Percentiles rank a stretch among this genome's conserved stretches.
Evolutionary conservation across 2,329 filamentous ascomycete species (phyloP).

Genomic region (Colletotrichum nymphaeae): DNA sequence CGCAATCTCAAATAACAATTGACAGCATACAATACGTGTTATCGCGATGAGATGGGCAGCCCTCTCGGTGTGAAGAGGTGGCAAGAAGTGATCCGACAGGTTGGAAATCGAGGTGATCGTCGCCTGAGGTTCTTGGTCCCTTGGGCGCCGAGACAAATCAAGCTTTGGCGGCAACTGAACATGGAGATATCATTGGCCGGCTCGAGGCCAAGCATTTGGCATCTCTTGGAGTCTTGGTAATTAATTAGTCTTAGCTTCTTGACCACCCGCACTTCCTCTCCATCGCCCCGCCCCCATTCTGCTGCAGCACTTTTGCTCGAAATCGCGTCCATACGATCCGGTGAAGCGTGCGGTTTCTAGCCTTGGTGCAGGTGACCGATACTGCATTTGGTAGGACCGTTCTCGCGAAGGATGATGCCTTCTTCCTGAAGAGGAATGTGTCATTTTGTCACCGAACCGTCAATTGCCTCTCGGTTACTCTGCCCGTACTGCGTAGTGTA

Average conservation of each 20-base stretch:
- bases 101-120: neutral
- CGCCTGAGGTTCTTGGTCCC: neutral
- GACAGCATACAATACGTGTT: neutral
- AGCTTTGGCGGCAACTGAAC: slow-evolving; percentile 5
- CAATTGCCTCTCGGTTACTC: neutral
- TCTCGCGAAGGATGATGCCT: neutral
- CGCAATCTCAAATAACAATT: slow-evolving; percentile 2
- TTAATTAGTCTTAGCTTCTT: slow-evolving; percentile 3
- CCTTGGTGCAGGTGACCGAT: neutral
- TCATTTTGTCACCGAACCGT: neutral
- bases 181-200: slow-evolving; percentile 8
- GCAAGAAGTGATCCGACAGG: neutral
- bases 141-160: slow-evolving; percentile 25
- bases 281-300: neutral
- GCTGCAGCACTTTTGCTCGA: neutral
- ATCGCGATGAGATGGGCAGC: neutral
- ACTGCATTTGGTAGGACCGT: neutral
- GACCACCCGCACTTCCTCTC: neutral
- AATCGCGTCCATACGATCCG: neutral
- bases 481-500: neutral
- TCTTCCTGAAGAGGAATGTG: slow-evolving; percentile 11
- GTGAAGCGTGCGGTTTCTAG: neutral
- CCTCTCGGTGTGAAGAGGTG: neutral
- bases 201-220: slow-evolving; percentile 2
- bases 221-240: slow-evolving; percentile 1